Base-by-base conservation (phyloP, 257 asterid species). In the Coffea canephora region DNA sequence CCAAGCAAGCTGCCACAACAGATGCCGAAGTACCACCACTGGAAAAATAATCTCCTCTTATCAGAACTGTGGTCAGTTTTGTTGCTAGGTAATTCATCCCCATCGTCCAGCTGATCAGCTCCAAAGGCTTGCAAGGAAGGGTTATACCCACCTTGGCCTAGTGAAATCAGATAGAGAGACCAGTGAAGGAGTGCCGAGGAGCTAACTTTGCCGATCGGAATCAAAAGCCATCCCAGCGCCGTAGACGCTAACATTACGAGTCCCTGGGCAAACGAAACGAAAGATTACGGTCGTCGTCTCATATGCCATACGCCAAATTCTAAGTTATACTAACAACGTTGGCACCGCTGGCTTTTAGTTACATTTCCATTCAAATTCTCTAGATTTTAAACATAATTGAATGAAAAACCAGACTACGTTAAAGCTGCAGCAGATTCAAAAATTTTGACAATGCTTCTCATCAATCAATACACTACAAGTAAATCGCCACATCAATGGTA, bases 101-200 rank as follows among this genome's bases (percentile, higher is more conserved):
- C 90, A 0, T 79, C 45, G 14, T 85, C 94, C 1, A 91, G 86
- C 45, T 96, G 99, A 34, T 94, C 98, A 0, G 97, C 98, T 15
- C 94, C 99, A 19, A 94, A 96, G 3, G 98, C 97, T 84, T 96
- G 99, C 19, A 96, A 76, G 34, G 99, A 96, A 8, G 98, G 93
- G 87, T 94, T 96, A 75, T 90, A 96, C 11, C 91, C 97, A 0
- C 92, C 96, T 78, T 90, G 98, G 6, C 97, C 99, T 0, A 96
- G 83, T 0, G 99, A 94, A 61, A 96, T 94, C 87, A 94, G 78
- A 80, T 88, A 90, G 11, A 96, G 91, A 9, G 94, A 92, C 88
- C 81, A 83, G 0, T 88, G 84, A 12, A 96, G 82, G n/a, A 90
- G 87, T 11, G 95, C 64, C 13, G 87, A 81, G 0, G 92, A 85